These are phyloP conservation scores for Cichorium intybus DNA, from an alignment of 140 eudicot species.

Conservation along the genomic window DNA sequence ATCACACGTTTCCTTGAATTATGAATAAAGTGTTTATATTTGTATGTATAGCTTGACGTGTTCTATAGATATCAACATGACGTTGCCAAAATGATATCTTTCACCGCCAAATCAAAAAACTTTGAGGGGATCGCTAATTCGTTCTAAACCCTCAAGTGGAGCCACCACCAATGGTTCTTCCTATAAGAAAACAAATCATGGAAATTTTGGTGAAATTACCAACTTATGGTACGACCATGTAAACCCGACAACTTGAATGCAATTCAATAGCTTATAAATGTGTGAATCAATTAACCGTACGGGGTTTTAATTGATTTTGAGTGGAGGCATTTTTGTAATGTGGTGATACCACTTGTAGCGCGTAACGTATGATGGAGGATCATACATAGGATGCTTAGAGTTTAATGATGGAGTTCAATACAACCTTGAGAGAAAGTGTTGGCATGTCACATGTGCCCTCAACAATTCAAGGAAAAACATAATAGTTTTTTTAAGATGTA, in stretches of 20 bases:
- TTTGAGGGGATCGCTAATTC: too few species aligned
- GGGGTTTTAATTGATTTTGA: background rate
- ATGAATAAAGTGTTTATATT: too few species aligned
- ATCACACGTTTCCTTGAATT: too few species aligned
- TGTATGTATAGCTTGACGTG: too few species aligned
- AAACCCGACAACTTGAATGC: background rate
- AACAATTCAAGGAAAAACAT: background rate
- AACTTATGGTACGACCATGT: background rate
- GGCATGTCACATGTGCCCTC: slow-evolving; percentile 19
- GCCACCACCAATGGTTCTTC: too few species aligned
- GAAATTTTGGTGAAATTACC: background rate
- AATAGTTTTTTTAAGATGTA: too few species aligned
- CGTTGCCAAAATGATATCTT: too few species aligned
- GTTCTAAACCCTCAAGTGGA: too few species aligned
- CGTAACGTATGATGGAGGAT: slow-evolving; percentile 22
- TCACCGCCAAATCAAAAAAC: too few species aligned
- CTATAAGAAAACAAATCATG: too few species aligned
- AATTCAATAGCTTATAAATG: background rate
- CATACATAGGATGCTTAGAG: slow-evolving; percentile 18
- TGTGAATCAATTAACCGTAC: background rate
- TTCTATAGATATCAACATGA: too few species aligned
- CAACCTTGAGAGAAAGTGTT: background rate
- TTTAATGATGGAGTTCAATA: slow-evolving; percentile 1
- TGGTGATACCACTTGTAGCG: background rate
- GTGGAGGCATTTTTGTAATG: background rate